Evolutionary conservation across 2,329 filamentous ascomycete species (phyloP), one percentile per base, ranked within the genome.

Genomic region (Aspergillus sp.): DNA sequence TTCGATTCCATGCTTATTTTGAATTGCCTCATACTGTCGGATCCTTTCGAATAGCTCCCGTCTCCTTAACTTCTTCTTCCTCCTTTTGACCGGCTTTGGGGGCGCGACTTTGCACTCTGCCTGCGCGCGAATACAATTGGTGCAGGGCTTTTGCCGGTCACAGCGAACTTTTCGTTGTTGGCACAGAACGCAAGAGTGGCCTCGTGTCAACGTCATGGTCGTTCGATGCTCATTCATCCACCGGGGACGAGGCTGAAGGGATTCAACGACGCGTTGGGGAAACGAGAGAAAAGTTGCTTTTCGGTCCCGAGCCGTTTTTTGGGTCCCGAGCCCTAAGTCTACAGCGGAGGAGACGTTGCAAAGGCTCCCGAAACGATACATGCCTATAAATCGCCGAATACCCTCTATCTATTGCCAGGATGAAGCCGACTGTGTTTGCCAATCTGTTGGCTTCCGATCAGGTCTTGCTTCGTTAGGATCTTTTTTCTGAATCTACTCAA

Each of bases 81-180:
- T 84, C 80, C 68, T 86, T 79, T 69, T 84, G 75, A 63, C 54
- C 77, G 68, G 85, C 76, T 71, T 67, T 1, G 72, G 63, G 0
- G 75, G 72, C 1, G 77, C 73, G 6, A 81, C 66, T 22, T 36
- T 60, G 61, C 77, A 91, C 65, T 89, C 84, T 24, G 83, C 82
- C 31, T 81, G 78, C 57, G 85, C 82, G 75, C 85, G 88, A 72
- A 85, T 79, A 70, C 88, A 90, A 75, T 89, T 88, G 26, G 32
- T 80, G 70, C 89, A 91, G 26, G 88, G 88, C 73, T 87, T 87
- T 68, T 83, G 85, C 75, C 87, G 88, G 74, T 90, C 86, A 74
- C 89, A 91, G 59, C 87, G 86, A 52, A 91, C 84, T 72, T 91
- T 91, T 59, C 88, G 84, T 71, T 89, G 87, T 71, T 91, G 88